These are phyloP conservation scores for Apophysomyces sp. DNA, from an alignment of 371 early-diverging fungal genomes.

Conservation along the genomic window DNA sequence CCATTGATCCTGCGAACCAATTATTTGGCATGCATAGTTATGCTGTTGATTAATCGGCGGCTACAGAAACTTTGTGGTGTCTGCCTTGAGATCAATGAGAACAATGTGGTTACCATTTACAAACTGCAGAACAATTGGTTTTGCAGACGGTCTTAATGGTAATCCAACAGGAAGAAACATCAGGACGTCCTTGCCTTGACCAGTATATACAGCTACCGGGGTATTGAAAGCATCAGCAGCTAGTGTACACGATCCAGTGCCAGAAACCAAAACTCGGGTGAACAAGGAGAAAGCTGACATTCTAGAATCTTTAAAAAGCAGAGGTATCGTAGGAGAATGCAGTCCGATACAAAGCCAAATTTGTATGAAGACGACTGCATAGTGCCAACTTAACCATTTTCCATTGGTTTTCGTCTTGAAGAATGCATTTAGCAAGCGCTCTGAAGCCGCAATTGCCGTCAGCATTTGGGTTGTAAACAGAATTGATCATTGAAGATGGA, in stretches of 20 bases:
- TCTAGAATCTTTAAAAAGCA: background rate
- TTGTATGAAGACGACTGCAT: background rate
- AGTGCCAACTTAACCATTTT: background rate
- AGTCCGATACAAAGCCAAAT: background rate
- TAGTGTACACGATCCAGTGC: background rate
- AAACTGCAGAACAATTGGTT: background rate
- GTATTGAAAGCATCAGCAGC: conserved; percentile 5
- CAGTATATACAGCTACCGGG: conserved; percentile 7
- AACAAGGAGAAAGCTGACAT: background rate
- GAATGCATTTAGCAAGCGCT: background rate
- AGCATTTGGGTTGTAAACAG: background rate
- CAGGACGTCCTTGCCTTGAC: background rate
- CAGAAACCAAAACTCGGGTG: background rate
- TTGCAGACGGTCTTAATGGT: background rate
- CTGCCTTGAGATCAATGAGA: background rate
- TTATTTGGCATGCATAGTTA: background rate
- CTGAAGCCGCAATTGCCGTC: conserved; percentile 2
- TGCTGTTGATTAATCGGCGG: background rate
- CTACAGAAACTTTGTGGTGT: background rate
- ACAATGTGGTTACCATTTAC: background rate
- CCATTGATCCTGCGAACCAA: background rate
- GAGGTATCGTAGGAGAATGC: background rate
- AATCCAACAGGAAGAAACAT: background rate
- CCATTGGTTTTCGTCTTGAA: background rate
- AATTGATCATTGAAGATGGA: background rate